Base-by-base conservation (phyloP, 1,139 yeast species). In the Candida tropicalis region DNA sequence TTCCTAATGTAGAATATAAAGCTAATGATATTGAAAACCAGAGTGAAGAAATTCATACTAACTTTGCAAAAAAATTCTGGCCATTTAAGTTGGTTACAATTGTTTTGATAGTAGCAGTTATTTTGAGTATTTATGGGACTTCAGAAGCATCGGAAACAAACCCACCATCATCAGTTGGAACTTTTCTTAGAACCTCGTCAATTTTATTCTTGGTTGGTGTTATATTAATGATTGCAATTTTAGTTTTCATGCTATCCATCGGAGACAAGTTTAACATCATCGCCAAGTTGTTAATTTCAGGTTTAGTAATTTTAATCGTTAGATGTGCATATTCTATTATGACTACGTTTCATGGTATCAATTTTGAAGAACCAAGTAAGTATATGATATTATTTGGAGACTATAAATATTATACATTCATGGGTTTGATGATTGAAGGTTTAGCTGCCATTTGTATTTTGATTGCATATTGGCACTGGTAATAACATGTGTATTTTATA, bases 321-420 rank as follows among this genome's bases (percentile, higher is more conserved):
- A 45, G 53, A 35, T 47, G 49, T 36, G 23, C 34, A 23, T 50
- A 48, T 32, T 46, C 52, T n/a, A 22, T 50, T 15, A 6, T 48
- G 10, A 38, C 38, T 26, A 45, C 49, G 25, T 50, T 50, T 34
- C 43, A 48, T 39, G 52, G 52, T 4, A 24, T 47, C 6, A 16
- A 36, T 22, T 48, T 44, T 16, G 35, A 16, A 18, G 20, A 28
- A 7, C 50, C 51, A 13, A 47, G 44, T 40, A 33, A 42, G 32
- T 50, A 45, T 25, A 47, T 48, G 40, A 41, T 50, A 20, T 41
- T 41, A 11, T 47, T 50, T 47, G 53, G 52, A 13, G n/a, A 41
- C 9, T 45, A 40, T 10, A 32, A 43, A 34, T 48, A 45, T 40
- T 48, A 50, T 28, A 37, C 47, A 11, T 48, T 45, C 25, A 32